Evolutionary conservation across 495 filamentous ascomycete genomes (phyloP).

Genomic region (Neurospora discreta): DNA sequence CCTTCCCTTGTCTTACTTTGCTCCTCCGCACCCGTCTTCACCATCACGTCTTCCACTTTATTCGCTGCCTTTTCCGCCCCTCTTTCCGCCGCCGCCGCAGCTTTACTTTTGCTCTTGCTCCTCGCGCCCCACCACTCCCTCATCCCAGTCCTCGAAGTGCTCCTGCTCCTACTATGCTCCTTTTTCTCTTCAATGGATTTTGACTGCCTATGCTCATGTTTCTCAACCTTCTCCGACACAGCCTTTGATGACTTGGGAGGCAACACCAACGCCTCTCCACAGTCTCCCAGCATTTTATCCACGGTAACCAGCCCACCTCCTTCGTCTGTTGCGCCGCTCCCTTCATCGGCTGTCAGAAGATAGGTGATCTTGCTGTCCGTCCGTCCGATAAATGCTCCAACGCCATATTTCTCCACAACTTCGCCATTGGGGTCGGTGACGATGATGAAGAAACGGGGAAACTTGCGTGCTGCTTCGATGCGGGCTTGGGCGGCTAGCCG

Average conservation of each 20-base stretch:
- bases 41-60: neutral
- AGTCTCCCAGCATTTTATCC: conserved; percentile 34
- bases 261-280: conserved; percentile 28
- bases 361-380: conserved; percentile 48
- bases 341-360: conserved; percentile 41
- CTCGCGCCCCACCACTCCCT: conserved; percentile 9
- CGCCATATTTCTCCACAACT: conserved; percentile 31
- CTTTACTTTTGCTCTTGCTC: neutral
- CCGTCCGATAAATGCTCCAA: conserved; percentile 49
- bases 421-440: conserved; percentile 43
- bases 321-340: conserved; percentile 39
- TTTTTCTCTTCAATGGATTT: neutral
- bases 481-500: conserved; percentile 46
- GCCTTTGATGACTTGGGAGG: conserved; percentile 1
- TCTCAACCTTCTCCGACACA: neutral
- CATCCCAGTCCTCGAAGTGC: conserved; percentile 12
- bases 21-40: neutral
- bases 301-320: conserved; percentile 43
- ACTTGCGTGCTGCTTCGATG: conserved; percentile 41
- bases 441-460: conserved; percentile 39
- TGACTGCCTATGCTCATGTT: neutral
- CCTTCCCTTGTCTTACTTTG: conserved; percentile 24
- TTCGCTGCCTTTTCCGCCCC: neutral
- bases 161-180: conserved; percentile 9
- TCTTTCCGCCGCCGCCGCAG: neutral